Base-by-base conservation (phyloP, 106 monocot genomes). In the Dioscorea alata region DNA sequence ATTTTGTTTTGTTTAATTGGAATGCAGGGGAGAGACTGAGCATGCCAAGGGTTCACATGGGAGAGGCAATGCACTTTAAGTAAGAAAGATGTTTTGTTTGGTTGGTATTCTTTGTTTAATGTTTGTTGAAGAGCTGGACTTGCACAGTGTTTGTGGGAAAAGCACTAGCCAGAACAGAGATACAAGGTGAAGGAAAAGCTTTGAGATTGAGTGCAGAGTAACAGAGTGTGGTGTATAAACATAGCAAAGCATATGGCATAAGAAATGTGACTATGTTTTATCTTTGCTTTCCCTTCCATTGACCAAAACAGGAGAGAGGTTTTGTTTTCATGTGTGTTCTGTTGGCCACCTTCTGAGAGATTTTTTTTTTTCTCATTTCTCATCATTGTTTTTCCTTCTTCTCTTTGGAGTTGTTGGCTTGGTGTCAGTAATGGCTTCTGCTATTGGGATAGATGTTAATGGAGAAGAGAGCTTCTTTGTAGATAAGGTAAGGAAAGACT, bases 371-470 rank as follows among this genome's bases (percentile, higher is more conserved):
- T 72, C 74, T 65, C 53, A 49, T 60, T 63, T 49, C 53, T 42
- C 70, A 82, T 89, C 79, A 76, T 77, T 60, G 35, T 59, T 57
- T 33, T 33, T 51, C 35, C 70, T 69, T 49, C 20, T 73, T 48
- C n/a, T 35, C 52, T 15, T 54, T 54, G 13, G 54, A 19, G 19
- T 54, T 54, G 54, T 54, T 19, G 18, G 15, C 19, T 54, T 54
- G 54, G 54, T 54, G 5, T 42, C 5, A 42, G 42, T 42, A 5
- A 42, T 53, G 70, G 62, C 21, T 35, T 75, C 81, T 66, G 72
- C 77, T 63, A 74, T 90, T 61, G 75, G 83, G 53, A 75, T 86
- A 52, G 86, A 90, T 61, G 85, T 78, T 57, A 75, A 88, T 70
- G 82, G 84, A 15, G 85, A 88, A 49, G 88, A 78, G 73, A 64